Conservation (phyloP, 169 alveolate genomes). For the Plasmodium sp. region DNA sequence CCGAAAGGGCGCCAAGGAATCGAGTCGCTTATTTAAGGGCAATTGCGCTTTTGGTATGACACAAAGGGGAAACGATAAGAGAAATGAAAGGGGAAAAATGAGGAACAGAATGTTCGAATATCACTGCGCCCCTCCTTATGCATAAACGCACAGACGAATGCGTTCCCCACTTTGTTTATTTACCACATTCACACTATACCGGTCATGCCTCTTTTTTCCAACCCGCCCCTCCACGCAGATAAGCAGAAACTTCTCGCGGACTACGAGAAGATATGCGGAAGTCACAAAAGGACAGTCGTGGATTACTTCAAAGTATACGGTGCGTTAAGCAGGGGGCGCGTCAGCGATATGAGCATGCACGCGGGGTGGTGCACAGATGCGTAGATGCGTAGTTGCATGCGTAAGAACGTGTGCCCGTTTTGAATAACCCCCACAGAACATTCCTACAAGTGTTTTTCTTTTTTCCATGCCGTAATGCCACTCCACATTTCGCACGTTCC, state of each 20-base stretch:
- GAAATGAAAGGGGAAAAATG: not conserved
- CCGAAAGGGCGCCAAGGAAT: not conserved
- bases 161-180: not conserved
- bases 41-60: not conserved
- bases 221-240: not conserved
- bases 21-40: not conserved
- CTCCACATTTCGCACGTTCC: not conserved
- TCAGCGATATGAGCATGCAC: not conserved
- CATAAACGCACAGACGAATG: not conserved
- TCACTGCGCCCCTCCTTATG: not conserved
- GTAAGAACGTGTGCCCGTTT: not conserved
- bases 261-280: conserved; percentile 35
- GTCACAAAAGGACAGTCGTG: conserved; percentile 41
- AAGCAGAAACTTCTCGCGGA: conserved; percentile 10
- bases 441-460: not conserved
- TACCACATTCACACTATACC: not conserved
- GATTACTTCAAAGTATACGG: conserved; percentile 68
- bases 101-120: not conserved
- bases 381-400: no score
- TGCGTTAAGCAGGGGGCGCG: not conserved
- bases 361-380: not conserved
- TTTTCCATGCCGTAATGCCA: not conserved
- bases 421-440: not conserved
- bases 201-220: not conserved
- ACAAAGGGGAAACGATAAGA: not conserved